Evolutionary conservation across 768 basidiomycete species (phyloP), one percentile per base, ranked within the genome.

Genomic region (Boletus reticuloceps): DNA sequence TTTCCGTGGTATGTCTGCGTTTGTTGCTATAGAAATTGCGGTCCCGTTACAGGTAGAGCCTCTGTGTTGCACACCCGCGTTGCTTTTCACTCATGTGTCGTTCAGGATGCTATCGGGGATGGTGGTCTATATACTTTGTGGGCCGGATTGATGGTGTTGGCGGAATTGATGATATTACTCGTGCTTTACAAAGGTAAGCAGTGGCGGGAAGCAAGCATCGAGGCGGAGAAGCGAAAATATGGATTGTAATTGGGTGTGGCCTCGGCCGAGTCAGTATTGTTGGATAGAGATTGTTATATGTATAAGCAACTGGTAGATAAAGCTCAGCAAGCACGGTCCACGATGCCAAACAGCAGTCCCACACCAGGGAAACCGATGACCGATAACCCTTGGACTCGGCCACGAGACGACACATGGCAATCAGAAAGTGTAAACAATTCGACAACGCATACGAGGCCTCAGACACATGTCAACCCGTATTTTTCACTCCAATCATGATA

Each of bases 81-180:
- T 2, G 9, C 14, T 11, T 36, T 2, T 27, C 40, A 50, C 16
- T 46, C 17, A 19, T 42, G 58, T 36, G 1, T 38, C 19, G 12
- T 56, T 6, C 60, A 90, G 81, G 78, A 86, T 54, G 74, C 80
- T 2, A 79, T 94, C 20, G 91, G 91, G 0, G 92, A 94, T 58
- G 91, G 91, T 64, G 80, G 92, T 61, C 74, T 88, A 50, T 94
- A 92, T 64, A 86, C 87, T 0, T 69, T 93, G 5, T 88, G 82
- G 74, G 76, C 78, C 0, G 79, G 82, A 0, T 36, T 93, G 10
- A 71, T 90, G 67, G 56, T 80, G 1, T 38, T 86, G 10, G 76
- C 78, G 13, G 81, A 83, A 38, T 50, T 77, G 11, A 73, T 88
- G 39, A 76, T 89, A 31, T 60, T 88, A 10, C 71, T 90, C 4